phyloP scores from a whole-genome alignment of 1,284 basidiomycete species.

The Testicularia cyperi region DNA sequence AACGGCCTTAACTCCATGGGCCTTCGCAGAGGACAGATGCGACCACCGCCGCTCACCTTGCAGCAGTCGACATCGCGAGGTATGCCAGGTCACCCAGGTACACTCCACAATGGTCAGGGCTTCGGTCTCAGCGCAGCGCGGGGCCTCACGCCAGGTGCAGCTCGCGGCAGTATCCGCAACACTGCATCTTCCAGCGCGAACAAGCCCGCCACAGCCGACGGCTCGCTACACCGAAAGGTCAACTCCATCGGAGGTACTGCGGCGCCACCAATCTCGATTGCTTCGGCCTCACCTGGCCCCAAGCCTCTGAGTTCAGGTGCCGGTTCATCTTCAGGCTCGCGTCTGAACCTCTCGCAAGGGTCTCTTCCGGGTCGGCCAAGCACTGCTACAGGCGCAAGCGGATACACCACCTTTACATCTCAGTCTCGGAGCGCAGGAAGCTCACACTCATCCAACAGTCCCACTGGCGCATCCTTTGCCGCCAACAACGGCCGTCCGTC shows the following conservation, averaged over 20 bases:
- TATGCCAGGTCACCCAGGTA: slow-evolving; percentile 28
- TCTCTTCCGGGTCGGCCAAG: slow-evolving; percentile 21
- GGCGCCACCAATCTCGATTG: slow-evolving; percentile 11
- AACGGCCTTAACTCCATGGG: slow-evolving; percentile 29
- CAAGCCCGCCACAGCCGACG: slow-evolving; percentile 18
- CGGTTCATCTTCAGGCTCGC: no score
- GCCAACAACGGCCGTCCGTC: slow-evolving; percentile 17
- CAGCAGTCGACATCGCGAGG: slow-evolving; percentile 30
- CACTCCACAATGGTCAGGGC: slow-evolving; percentile 37
- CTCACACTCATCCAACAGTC: slow-evolving; percentile 15
- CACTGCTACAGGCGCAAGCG: slow-evolving; percentile 43
- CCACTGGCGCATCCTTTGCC: slow-evolving; percentile 19
- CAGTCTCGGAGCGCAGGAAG: slow-evolving; percentile 1
- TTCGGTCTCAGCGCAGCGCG: slow-evolving; percentile 42
- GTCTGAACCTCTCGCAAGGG: no score
- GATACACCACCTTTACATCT: slow-evolving; percentile 7
- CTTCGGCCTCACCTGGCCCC: slow-evolving; percentile 5
- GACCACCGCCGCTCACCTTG: slow-evolving; percentile 31
- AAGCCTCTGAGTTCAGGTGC: no score
- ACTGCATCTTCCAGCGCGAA: slow-evolving; percentile 7
- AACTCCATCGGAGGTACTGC: slow-evolving; percentile 36
- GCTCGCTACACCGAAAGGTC: slow-evolving; percentile 37
- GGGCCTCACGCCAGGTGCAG: slow-evolving; percentile 36
- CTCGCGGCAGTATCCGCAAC: slow-evolving; percentile 22
- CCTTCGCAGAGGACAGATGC: slow-evolving; percentile 32